Evolutionary conservation across 1,284 basidiomycete genomes (phyloP).

Genomic region (Blastosporella zonata): DNA sequence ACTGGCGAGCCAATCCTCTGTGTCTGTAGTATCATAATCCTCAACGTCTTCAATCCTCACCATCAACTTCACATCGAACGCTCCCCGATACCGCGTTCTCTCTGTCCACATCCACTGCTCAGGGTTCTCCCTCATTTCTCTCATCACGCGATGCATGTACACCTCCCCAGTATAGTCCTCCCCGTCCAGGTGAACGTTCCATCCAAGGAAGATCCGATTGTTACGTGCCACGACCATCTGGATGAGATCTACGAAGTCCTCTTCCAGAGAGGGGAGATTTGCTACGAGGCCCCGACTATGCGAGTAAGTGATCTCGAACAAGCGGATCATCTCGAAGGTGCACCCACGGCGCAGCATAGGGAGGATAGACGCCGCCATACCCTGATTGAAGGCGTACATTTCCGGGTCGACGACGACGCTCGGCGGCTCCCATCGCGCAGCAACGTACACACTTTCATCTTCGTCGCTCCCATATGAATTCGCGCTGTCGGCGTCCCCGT

Average conservation of each 20-base stretch:
- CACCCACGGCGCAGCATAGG: conserved; percentile 60
- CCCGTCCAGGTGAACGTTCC: conserved; percentile 53
- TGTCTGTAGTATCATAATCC: conserved; percentile 20
- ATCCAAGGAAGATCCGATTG: conserved; percentile 54
- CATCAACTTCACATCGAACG: conserved; percentile 39
- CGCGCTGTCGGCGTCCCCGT: conserved; percentile 21
- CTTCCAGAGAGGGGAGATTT: conserved; percentile 32
- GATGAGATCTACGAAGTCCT: conserved; percentile 20
- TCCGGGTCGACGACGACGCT: conserved; percentile 33
- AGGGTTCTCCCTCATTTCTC: conserved; percentile 46
- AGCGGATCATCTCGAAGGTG: conserved; percentile 53
- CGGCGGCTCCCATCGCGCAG: conserved; percentile 58
- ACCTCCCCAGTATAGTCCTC: conserved; percentile 49
- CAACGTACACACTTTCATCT: conserved; percentile 33
- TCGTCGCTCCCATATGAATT: conserved; percentile 27
- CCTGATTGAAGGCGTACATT: conserved; percentile 35
- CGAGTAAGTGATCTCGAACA: conserved; percentile 52
- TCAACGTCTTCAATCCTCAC: conserved; percentile 16
- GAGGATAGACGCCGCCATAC: conserved; percentile 26
- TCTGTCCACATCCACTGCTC: conserved; percentile 48
- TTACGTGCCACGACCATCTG: conserved; percentile 20
- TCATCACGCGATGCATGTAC: conserved; percentile 48
- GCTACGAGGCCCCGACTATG: conserved; percentile 51
- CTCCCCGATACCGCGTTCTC: conserved; percentile 30
- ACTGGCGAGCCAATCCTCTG: conserved; percentile 18